Evolutionary conservation across 2,329 filamentous ascomycete species (phyloP), one percentile per base, ranked within the genome.

Genomic region (Arthrobotrys conoides): DNA sequence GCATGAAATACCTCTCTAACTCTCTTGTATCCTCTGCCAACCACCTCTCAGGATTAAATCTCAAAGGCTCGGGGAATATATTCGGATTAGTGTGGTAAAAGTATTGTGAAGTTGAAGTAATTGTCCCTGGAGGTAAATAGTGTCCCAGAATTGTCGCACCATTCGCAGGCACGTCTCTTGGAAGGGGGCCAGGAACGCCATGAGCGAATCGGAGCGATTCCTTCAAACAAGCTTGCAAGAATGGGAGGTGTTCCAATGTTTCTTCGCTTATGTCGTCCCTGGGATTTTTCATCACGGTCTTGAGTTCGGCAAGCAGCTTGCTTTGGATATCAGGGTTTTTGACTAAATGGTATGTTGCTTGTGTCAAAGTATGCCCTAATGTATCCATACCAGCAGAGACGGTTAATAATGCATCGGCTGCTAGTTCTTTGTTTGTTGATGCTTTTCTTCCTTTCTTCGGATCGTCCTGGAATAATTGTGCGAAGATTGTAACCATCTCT

Each of bases 1-100:
- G 73, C 67, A 77, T 67, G 16, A 77, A 77, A 20, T 77, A 69
- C 3, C 41, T 77, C 18, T 77, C 68, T 57, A 71, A 61, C 30
- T 71, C 38, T 27, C 36, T 57, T 20, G 61, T 51, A 14, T 66
- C 73, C 5, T 38, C 24, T 14, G n/a, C 67, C 6, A 71, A n/a
- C 73, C 73, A 77, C 3, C 73, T 48, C 0, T 36, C 38, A 18
- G 73, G 73, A 12, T 77, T 48, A 53, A 68, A 77, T 55, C 27
- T 71, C 3, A 71, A 38, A 0, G 73, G 73, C n/a, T 77, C 67
- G 20, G 66, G 73, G 20, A 77, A 77, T n/a, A 77, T 14, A 3
- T 30, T 46, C 1, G 66, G 66, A 22, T 77, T 48, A 5, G 27
- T 71, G 46, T 77, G 73, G 41, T 77, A 77, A 27, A 71, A 30